Evolutionary conservation across 1,139 yeast genomes (phyloP).

Genomic region (Yamadazyma kanchanaburiensis): DNA sequence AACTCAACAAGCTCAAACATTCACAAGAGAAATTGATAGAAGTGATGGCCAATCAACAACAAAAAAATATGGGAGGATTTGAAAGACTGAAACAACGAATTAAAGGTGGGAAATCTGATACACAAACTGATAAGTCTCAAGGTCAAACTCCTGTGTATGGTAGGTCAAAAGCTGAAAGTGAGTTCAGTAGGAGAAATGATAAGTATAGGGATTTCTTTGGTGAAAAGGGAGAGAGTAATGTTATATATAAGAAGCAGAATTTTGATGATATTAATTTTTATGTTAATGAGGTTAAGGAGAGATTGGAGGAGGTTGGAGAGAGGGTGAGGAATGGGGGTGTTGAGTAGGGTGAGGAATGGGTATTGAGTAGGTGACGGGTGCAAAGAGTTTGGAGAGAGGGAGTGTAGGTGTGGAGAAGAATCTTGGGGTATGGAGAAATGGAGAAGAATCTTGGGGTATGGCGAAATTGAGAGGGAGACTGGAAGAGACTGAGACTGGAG

Average conservation of each 20-base stretch:
- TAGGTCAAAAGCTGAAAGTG: slow-evolving; percentile 5
- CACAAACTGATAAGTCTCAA: too few species aligned
- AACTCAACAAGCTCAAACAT: slow-evolving; percentile 52
- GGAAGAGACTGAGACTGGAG: too few species aligned
- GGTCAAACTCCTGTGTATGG: background rate
- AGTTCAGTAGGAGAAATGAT: slow-evolving; percentile 8
- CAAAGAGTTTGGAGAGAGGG: too few species aligned
- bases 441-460: too few species aligned
- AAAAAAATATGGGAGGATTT: slow-evolving; percentile 12
- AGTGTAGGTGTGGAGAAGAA: too few species aligned
- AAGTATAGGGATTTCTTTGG: slow-evolving; percentile 21
- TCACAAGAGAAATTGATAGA: slow-evolving; percentile 61
- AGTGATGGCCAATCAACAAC: slow-evolving; percentile 47
- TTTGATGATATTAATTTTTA: slow-evolving; percentile 38
- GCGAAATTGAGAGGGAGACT: too few species aligned
- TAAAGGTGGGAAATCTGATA: slow-evolving; percentile 1
- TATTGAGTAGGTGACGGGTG: too few species aligned
- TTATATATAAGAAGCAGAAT: slow-evolving; percentile 26
- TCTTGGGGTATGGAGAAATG: too few species aligned
- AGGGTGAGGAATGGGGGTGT: slow-evolving; percentile 42
- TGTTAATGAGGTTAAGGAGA: slow-evolving; percentile 32
- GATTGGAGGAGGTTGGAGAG: slow-evolving; percentile 32
- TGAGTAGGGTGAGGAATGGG: too few species aligned
- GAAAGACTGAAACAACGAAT: slow-evolving; percentile 6
- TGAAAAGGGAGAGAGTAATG: slow-evolving; percentile 10